Percentiles rank a stretch among this genome's conserved stretches.
These are phyloP conservation scores for Fusarium chlamydosporum DNA, from an alignment of 2,329 filamentous ascomycete species.

Conservation along the genomic window DNA sequence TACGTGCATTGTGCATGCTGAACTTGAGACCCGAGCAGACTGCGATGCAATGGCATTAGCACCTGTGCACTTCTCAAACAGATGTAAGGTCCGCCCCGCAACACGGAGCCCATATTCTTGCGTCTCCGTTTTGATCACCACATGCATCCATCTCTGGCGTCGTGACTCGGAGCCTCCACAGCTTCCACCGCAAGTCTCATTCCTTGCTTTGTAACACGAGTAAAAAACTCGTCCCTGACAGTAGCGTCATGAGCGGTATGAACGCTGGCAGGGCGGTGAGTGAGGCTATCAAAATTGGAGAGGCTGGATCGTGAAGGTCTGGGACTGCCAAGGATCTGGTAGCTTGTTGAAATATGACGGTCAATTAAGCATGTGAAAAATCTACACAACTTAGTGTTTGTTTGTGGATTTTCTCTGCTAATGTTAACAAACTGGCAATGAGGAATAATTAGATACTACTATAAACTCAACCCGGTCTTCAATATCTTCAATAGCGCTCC, in stretches of 20 bases:
- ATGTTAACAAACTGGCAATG: no score
- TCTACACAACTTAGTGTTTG: neutral
- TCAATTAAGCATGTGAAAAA: constrained; percentile 2
- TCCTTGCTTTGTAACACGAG: constrained; percentile 21
- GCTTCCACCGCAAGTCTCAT: constrained; percentile 29
- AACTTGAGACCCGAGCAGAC: constrained; percentile 15
- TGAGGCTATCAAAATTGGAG: constrained; percentile 22
- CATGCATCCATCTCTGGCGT: constrained; percentile 13
- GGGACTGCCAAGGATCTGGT: constrained; percentile 4
- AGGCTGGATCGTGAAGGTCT: constrained; percentile 27
- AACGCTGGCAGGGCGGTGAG: constrained; percentile 30
- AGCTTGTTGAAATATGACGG: neutral
- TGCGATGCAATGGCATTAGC: constrained; percentile 14
- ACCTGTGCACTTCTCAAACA: constrained; percentile 8
- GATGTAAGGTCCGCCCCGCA: constrained; percentile 1
- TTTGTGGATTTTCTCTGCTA: neutral
- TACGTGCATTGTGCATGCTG: constrained; percentile 18
- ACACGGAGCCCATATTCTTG: constrained; percentile 26
- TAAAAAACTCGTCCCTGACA: constrained; percentile 24
- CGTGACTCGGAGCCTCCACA: constrained; percentile 29
- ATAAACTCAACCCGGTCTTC: neutral
- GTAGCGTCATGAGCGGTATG: constrained; percentile 15
- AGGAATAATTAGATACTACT: no score
- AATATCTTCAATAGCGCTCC: neutral
- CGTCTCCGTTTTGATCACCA: constrained; percentile 36